These are phyloP conservation scores for Batkoa obscura DNA, from an alignment of 371 early-diverging fungal genomes.

Conservation along the genomic window DNA sequence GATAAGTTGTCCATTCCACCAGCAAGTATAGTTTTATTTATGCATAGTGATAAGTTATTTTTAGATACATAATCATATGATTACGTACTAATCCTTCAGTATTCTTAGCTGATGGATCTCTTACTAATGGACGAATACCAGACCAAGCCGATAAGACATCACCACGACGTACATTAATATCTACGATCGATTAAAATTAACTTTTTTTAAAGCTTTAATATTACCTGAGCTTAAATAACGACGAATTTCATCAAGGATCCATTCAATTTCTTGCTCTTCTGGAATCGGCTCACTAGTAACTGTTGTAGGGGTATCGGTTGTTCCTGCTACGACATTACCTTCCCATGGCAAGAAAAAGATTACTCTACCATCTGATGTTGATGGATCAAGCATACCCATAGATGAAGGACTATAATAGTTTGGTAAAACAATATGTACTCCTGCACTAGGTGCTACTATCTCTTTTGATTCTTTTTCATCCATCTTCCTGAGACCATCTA, in stretches of 20 bases:
- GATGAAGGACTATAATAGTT: constrained; percentile 82
- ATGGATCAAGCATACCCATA: constrained; percentile 96
- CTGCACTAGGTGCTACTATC: constrained; percentile 90
- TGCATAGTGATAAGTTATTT: constrained; percentile 85
- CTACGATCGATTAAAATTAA: constrained; percentile 12
- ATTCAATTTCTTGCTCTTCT: constrained; percentile 83
- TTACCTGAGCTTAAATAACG: constrained; percentile 62
- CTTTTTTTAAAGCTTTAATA: not conserved
- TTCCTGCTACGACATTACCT: constrained; percentile 94
- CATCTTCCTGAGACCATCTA: constrained; percentile 72
- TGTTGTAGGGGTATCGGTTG: constrained; percentile 83
- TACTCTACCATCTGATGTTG: constrained; percentile 95
- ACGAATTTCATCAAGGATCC: constrained; percentile 88
- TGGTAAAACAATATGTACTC: constrained; percentile 93
- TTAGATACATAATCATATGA: constrained; percentile 75
- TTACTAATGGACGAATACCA: constrained; percentile 97
- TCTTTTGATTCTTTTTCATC: constrained; percentile 50
- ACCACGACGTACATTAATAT: constrained; percentile 80
- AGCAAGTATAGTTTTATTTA: too few relatives aligned
- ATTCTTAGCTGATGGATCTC: constrained; percentile 79
- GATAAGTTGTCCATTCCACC: constrained; percentile 99
- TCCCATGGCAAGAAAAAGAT: constrained; percentile 99
- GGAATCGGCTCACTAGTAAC: constrained; percentile 71
- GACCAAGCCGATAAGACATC: constrained; percentile 97
- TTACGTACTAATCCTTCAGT: constrained; percentile 90